These are phyloP conservation scores for Suillus plorans DNA, from an alignment of 768 basidiomycete genomes.

Conservation along the genomic window DNA sequence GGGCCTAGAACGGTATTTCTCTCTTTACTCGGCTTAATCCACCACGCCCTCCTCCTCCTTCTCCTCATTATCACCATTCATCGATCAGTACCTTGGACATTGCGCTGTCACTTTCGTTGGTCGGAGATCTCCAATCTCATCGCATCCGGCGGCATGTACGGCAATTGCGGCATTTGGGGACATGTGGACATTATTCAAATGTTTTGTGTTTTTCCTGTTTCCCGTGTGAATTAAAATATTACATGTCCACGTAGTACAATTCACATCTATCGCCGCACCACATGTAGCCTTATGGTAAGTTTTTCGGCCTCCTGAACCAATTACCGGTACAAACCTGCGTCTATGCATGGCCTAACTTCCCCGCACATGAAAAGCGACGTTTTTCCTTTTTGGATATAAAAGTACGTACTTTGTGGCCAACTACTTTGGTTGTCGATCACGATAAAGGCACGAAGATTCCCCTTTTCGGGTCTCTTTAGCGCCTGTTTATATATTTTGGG, in stretches of 20 bases:
- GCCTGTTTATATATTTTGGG: constrained; percentile 4
- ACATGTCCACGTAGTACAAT: constrained; percentile 31
- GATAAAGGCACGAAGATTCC: constrained; percentile 26
- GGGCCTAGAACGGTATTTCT: constrained; percentile 33
- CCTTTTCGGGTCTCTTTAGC: constrained; percentile 8
- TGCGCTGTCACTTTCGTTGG: background rate
- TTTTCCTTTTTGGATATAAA: constrained; percentile 47
- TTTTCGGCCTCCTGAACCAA: constrained; percentile 4
- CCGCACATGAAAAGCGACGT: constrained; percentile 37
- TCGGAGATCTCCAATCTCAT: constrained; percentile 10
- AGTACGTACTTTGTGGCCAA: constrained; percentile 18
- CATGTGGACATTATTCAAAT: constrained; percentile 18
- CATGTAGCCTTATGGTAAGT: constrained; percentile 30
- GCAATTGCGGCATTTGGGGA: constrained; percentile 9
- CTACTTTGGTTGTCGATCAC: constrained; percentile 27
- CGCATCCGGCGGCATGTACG: constrained; percentile 14
- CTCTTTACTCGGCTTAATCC: constrained; percentile 23
- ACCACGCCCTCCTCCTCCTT: constrained; percentile 16
- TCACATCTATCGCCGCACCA: constrained; percentile 34
- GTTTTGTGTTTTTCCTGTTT: constrained; percentile 15
- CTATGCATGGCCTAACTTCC: constrained; percentile 10
- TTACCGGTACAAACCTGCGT: constrained; percentile 3
- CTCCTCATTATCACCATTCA: constrained; percentile 14
- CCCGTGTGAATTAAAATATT: constrained; percentile 21
- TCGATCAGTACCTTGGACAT: constrained; percentile 10